phyloP scores from a whole-genome alignment of 441 rosid genomes.

The Pelargonium fulgidum region DNA sequence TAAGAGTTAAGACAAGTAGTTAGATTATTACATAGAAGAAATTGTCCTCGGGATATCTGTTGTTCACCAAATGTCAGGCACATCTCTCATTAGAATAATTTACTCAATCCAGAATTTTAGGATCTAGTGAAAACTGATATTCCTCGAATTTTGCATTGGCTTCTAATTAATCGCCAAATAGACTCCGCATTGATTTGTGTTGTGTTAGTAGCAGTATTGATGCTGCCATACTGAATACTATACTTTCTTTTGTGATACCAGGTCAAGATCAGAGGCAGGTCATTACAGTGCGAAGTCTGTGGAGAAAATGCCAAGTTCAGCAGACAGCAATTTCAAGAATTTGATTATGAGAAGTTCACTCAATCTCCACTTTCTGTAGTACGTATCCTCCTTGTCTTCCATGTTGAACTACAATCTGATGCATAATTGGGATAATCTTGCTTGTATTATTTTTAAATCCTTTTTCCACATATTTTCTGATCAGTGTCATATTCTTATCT shows the following conservation, averaged over 20 bases:
- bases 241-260: slow-evolving; percentile 20
- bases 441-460: too few species aligned
- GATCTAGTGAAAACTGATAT: too few species aligned
- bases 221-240: background rate
- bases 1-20: too few species aligned
- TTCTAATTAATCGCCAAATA: background rate
- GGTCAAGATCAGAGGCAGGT: slow-evolving; percentile 84
- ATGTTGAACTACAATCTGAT: too few species aligned
- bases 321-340: slow-evolving; percentile 48
- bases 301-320: slow-evolving; percentile 58
- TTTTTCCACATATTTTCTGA: slow-evolving; percentile 17
- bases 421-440: too few species aligned
- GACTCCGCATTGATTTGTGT: background rate
- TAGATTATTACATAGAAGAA: too few species aligned
- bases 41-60: too few species aligned
- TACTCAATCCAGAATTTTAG: too few species aligned
- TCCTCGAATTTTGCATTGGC: too few species aligned
- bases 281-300: slow-evolving; percentile 63
- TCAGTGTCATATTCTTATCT: background rate
- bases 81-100: too few species aligned
- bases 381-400: too few species aligned
- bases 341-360: slow-evolving; percentile 85
- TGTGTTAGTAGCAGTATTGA: background rate
- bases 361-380: slow-evolving; percentile 60
- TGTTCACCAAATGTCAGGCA: too few species aligned